Evolutionary conservation across 2,329 filamentous ascomycete genomes (phyloP), one percentile per base, ranked within the genome.

Genomic region (Fusarium sp.): DNA sequence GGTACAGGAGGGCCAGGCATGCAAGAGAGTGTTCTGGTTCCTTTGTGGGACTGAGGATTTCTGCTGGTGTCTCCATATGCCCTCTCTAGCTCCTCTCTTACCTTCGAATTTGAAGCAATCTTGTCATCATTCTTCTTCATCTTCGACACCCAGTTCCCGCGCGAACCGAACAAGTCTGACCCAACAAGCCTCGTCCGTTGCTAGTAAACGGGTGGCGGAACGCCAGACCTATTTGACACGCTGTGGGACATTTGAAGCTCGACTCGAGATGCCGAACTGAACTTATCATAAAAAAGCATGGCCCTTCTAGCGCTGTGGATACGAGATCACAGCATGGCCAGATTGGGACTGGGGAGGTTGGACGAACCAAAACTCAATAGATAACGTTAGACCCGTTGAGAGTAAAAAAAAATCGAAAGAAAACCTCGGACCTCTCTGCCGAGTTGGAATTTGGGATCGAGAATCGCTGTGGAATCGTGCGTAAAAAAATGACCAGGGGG

Each of bases 191-290:
- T 44, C 17, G 17, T 51, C 27, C 49, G 38, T 49, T 67, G 49
- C 66, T 74, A 74, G 67, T 56, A 17, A 46, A 62, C 73, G 73
- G 73, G 75, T 76, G 71, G 75, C 71, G 64, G 64, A 53, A 64
- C 69, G 67, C 69, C 69, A 66, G 63, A 38, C 64, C 72, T 71
- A 64, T 69, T 65, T 76, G 68, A 63, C 40, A 69, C 24, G 27
- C 46, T 31, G 27, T 12, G 61, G 20, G 59, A 53, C 62, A 29
- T 35, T 16, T 16, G 44, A 40, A 31, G 31, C 22, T 53, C 31
- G 29, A 62, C 33, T 53, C 29, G 31, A 24, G 33, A 42, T 55
- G 31, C n/a, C 55, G 35, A 46, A 27, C 31, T 33, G 31, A 33
- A 33, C 35, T 38, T 42, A 57, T 46, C 58, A 62, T 33, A 62